Conservation (phyloP, 768 basidiomycete species). For the Lentinula sp. region DNA sequence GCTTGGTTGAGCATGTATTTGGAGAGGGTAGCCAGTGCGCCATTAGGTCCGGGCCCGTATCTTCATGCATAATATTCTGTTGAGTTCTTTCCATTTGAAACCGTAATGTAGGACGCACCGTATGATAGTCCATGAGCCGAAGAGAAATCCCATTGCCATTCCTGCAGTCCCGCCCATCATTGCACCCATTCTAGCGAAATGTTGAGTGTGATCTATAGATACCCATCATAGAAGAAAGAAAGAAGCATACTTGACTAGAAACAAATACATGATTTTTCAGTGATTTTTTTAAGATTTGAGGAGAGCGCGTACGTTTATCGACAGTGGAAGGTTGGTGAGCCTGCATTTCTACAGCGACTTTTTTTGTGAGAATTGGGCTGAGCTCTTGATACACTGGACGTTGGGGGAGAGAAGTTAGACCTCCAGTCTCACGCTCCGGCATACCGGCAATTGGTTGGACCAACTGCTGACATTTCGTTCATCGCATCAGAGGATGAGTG, state of each 20-base stretch:
- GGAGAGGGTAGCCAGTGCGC: constrained; percentile 84
- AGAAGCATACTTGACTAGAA: constrained; percentile 52
- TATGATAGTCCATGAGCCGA: constrained; percentile 89
- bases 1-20: constrained; percentile 99
- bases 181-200: constrained; percentile 73
- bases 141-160: constrained; percentile 95
- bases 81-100: background rate
- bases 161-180: constrained; percentile 92
- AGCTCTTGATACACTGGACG: constrained; percentile 20
- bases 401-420: too few species aligned
- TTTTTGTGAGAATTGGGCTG: constrained; percentile 8
- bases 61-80: constrained; percentile 29
- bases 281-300: constrained; percentile 4
- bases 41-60: constrained; percentile 87
- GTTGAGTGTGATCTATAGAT: constrained; percentile 1
- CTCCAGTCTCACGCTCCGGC: background rate
- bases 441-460: background rate
- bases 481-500: background rate
- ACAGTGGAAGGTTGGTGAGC: constrained; percentile 53
- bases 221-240: constrained; percentile 7
- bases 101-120: constrained; percentile 43
- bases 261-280: constrained; percentile 1
- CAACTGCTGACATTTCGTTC: too few species aligned
- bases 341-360: background rate
- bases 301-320: constrained; percentile 58